phyloP scores from a whole-genome alignment of 2,329 filamentous ascomycete genomes.

The Epichloe brachyelytri region DNA sequence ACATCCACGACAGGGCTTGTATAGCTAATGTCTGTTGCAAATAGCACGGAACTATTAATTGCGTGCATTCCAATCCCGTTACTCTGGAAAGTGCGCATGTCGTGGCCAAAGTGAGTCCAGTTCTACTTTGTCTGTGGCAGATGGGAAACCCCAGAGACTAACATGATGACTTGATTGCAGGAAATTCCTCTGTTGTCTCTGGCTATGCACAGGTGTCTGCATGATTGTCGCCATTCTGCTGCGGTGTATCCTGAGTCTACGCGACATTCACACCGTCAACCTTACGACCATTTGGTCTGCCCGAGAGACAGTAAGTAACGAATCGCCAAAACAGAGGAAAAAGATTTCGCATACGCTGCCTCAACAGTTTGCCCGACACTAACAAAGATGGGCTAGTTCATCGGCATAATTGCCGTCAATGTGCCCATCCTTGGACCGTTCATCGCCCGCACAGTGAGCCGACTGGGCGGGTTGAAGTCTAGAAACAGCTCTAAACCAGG shows the following conservation, averaged over 20 bases:
- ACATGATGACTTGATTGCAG: background rate
- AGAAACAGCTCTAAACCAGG: background rate
- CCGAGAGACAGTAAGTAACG: slow-evolving; percentile 23
- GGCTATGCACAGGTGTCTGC: slow-evolving; percentile 30
- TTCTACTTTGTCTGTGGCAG: background rate
- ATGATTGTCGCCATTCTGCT: slow-evolving; percentile 26
- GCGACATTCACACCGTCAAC: slow-evolving; percentile 23
- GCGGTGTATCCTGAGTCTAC: slow-evolving; percentile 26
- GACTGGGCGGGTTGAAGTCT: slow-evolving; percentile 21
- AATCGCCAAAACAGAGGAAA: background rate
- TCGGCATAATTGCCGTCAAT: slow-evolving; percentile 30
- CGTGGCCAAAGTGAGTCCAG: slow-evolving; percentile 2
- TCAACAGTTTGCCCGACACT: too few relatives aligned
- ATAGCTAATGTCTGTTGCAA: background rate
- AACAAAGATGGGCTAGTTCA: slow-evolving; percentile 18
- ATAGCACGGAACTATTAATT: slow-evolving; percentile 26
- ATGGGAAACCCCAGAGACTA: background rate
- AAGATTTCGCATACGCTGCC: background rate
- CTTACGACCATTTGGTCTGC: slow-evolving; percentile 14
- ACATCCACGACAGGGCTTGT: too few relatives aligned
- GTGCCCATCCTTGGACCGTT: slow-evolving; percentile 15
- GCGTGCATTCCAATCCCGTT: slow-evolving; percentile 28
- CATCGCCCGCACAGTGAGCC: background rate
- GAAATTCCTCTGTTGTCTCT: slow-evolving; percentile 25
- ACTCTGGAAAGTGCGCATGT: slow-evolving; percentile 26